phyloP scores from a whole-genome alignment of 2,329 filamentous ascomycete genomes.

The Alternaria arbusti region DNA sequence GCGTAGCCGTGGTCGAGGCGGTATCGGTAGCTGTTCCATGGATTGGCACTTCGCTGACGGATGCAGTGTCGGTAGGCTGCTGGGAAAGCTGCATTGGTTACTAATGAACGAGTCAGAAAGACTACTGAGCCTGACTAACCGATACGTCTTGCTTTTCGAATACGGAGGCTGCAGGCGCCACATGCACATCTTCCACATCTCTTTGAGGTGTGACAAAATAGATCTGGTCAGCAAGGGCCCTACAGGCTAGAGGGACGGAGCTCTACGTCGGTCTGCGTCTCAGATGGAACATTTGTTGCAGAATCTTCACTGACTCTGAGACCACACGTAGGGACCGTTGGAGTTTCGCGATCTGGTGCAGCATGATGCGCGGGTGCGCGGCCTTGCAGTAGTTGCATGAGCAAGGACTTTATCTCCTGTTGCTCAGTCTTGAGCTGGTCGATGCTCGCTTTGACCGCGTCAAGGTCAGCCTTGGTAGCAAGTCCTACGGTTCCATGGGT shows the following conservation, averaged over 20 bases:
- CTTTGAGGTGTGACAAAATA: background rate
- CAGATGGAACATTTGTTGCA: background rate
- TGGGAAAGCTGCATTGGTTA: no score
- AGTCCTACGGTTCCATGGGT: background rate
- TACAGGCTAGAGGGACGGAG: background rate
- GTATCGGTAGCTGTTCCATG: no score
- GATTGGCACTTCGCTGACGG: no score
- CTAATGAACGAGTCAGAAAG: no score
- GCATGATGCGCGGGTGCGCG: fast-evolving
- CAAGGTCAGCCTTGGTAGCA: background rate
- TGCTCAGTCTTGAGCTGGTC: no score
- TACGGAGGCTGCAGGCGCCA: no score
- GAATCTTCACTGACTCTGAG: background rate
- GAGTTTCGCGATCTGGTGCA: background rate
- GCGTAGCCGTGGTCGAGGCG: no score
- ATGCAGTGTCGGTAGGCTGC: no score
- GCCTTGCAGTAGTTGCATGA: background rate
- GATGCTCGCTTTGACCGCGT: background rate
- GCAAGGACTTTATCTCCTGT: background rate
- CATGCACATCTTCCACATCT: no score
- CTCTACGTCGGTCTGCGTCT: background rate
- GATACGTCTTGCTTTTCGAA: background rate
- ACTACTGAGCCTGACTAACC: background rate
- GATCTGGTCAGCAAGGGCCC: background rate
- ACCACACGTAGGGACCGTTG: background rate